Evolutionary conservation across 352 stramenopile genomes (phyloP), one percentile per base, ranked within the genome.

Genomic region (Globisporangium carolinianum): DNA sequence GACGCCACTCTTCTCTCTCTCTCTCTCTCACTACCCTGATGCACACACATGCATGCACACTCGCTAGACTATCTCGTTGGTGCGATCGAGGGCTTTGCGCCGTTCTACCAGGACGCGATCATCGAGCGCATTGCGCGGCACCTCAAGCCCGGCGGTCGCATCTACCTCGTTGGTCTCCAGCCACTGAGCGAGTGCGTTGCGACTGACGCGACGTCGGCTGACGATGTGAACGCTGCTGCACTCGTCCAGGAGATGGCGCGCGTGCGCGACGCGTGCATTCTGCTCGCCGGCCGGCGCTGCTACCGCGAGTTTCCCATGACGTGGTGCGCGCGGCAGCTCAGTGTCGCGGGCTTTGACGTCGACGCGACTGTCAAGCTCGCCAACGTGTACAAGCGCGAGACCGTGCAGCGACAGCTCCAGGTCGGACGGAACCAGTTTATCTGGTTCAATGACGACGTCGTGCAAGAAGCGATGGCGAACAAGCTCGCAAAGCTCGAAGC

Each of bases 241-340:
- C 53, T 86, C 32, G 66, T 87, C 7, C 73, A 87, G 51, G 76
- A 94, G 62, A 78, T 89, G 54, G 80, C 76, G 56, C 75, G 82
- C 32, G 77, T 86, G 17, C 73, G 90, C 7, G 88, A 97, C 74
- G 87, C 90, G 6, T 96, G 87, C 70, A 89, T 97, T 53, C 64
- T 97, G n/a, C 66, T 97, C 18, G 88, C 83, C 24, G 79, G 75
- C 3, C 78, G 92, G 60, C 75, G 87, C 51, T 94, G 84, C 59
- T 97, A 97, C 68, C 78, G 90, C 17, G 90, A 97, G 62, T 97
- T 94, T 61, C 90, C 90, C 9, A 66, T 96, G 45, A 73, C 88
- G 47, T 97, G 90, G 90, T 86, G 91, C 41, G 58, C 88, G 42
- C 75, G 86, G 37, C 87, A 97, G 59, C 58, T 96, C 10, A 55